Conservation (phyloP, 208 protist genomes). For the Leishmania tropica region DNA sequence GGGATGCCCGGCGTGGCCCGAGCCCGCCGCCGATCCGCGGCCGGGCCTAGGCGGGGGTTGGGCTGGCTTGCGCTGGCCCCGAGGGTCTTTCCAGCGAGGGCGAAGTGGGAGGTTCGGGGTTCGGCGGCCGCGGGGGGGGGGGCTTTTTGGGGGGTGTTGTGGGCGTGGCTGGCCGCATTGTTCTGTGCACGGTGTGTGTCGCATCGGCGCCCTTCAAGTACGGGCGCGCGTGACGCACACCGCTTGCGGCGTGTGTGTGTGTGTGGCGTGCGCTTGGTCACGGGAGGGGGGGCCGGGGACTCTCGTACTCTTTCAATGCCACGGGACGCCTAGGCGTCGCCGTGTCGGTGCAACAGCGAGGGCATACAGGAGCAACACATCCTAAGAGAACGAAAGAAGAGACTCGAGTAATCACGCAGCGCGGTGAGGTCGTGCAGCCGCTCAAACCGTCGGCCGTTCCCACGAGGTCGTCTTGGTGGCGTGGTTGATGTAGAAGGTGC, state of each 20-base stretch:
- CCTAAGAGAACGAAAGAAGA: background rate
- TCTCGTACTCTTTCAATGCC: background rate
- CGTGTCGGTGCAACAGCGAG: background rate
- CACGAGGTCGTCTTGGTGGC: slow-evolving; percentile 66
- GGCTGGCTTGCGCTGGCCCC: background rate
- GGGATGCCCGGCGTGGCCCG: slow-evolving; percentile 35
- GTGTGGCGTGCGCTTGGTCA: background rate
- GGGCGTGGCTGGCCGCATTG: background rate
- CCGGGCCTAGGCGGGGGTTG: no score
- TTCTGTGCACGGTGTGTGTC: background rate
- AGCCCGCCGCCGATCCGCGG: no score
- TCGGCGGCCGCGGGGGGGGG: no score
- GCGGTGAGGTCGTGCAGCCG: background rate
- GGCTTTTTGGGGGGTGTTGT: background rate
- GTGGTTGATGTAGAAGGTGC: slow-evolving; percentile 83
- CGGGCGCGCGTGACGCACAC: no score
- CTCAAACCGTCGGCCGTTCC: slow-evolving; percentile 33
- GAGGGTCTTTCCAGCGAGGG: background rate
- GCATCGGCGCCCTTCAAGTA: background rate
- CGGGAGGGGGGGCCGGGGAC: background rate
- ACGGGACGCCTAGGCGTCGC: background rate
- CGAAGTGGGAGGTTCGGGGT: no score
- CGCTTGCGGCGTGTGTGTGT: background rate
- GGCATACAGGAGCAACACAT: background rate
- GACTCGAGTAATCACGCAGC: background rate